Conservation (phyloP, 2,329 filamentous ascomycete species). For the Aspergillus flavus region DNA sequence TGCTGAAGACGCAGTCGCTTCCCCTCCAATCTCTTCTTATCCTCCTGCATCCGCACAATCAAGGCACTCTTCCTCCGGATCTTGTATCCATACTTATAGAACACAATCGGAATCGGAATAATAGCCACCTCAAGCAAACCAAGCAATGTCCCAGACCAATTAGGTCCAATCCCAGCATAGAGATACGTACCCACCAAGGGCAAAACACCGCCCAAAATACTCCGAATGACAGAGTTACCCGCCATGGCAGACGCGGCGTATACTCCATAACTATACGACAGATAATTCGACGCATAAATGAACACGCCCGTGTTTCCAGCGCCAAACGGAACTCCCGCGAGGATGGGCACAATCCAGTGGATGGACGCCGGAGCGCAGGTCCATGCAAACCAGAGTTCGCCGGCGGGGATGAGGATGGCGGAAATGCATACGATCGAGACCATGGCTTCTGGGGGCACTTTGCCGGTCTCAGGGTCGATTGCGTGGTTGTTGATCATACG, state of each 20-base stretch:
- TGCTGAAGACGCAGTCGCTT: slow-evolving; percentile 35
- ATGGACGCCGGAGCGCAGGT: slow-evolving; percentile 76
- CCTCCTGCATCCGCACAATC: slow-evolving; percentile 60
- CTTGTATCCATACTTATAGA: slow-evolving; percentile 65
- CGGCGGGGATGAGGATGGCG: slow-evolving; percentile 71
- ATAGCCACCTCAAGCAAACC: slow-evolving; percentile 72
- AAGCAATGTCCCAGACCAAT: slow-evolving; percentile 78
- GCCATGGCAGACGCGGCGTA: slow-evolving; percentile 81
- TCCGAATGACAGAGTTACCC: slow-evolving; percentile 75
- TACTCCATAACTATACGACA: slow-evolving; percentile 77
- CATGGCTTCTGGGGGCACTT: slow-evolving; percentile 75
- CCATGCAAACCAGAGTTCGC: slow-evolving; percentile 87
- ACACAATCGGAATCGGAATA: slow-evolving; percentile 78
- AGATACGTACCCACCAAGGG: slow-evolving; percentile 74
- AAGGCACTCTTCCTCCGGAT: slow-evolving; percentile 59
- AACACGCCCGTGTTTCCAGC: slow-evolving; percentile 76
- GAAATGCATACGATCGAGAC: slow-evolving; percentile 79
- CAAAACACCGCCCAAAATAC: slow-evolving; percentile 73
- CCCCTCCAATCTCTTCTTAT: slow-evolving; percentile 50
- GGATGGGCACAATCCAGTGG: slow-evolving; percentile 78
- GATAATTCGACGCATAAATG: slow-evolving; percentile 80
- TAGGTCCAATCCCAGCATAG: slow-evolving; percentile 69
- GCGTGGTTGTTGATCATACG: slow-evolving; percentile 76
- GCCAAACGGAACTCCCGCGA: slow-evolving; percentile 79
- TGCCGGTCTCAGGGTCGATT: slow-evolving; percentile 73